phyloP scores from a whole-genome alignment of 2,329 filamentous ascomycete species.

The Ascocoryne sarcoides region DNA sequence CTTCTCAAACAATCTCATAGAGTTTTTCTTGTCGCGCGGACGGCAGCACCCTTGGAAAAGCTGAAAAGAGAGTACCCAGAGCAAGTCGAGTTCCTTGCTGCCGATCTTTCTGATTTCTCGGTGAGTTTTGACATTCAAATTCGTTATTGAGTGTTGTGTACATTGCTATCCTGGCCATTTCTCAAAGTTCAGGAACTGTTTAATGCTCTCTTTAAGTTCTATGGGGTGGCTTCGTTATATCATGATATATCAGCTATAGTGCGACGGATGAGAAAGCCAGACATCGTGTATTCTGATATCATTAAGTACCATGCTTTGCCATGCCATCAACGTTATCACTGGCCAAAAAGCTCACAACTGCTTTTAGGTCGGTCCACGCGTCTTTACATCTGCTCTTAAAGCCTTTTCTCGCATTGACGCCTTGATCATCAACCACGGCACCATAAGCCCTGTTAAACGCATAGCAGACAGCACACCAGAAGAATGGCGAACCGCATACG shows the following conservation, averaged over 20 bases:
- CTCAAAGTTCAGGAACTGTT: too few relatives aligned
- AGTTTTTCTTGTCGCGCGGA: conserved; percentile 50
- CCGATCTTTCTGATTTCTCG: conserved; percentile 45
- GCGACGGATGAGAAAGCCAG: too few relatives aligned
- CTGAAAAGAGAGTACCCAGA: conserved; percentile 43
- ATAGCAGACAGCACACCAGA: conserved; percentile 59
- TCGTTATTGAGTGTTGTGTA: too few relatives aligned
- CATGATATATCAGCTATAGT: too few relatives aligned
- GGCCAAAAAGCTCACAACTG: conserved; percentile 1
- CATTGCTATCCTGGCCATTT: too few relatives aligned
- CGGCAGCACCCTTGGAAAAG: conserved; percentile 38
- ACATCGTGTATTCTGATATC: too few relatives aligned
- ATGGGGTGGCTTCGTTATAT: too few relatives aligned
- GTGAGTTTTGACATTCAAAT: conserved; percentile 35
- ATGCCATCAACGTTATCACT: too few relatives aligned
- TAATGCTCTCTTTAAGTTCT: too few relatives aligned
- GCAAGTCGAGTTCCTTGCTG: conserved; percentile 47
- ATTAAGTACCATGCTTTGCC: too few relatives aligned
- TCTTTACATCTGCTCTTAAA: conserved; percentile 55
- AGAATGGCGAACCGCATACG: conserved; percentile 68
- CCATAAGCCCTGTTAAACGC: conserved; percentile 64
- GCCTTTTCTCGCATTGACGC: conserved; percentile 69
- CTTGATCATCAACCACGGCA: conserved; percentile 81
- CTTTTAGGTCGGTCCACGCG: conserved; percentile 41
- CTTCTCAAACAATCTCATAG: conserved; percentile 47